Evolutionary conservation across 2,329 filamentous ascomycete species (phyloP).

Genomic region (Tothia fuscella): DNA sequence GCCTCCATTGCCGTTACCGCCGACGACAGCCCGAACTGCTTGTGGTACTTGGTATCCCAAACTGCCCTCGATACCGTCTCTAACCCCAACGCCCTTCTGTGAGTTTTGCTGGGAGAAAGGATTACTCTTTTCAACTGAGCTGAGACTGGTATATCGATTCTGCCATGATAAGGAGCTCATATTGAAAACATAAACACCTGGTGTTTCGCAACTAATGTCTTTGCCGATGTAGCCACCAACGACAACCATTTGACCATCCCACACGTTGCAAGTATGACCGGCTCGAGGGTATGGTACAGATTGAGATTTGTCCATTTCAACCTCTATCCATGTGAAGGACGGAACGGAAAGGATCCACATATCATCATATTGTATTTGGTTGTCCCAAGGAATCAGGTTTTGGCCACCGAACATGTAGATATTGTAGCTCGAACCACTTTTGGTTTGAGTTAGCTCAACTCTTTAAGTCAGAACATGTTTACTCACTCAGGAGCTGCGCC

Average conservation of each 20-base stretch:
- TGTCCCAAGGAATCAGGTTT: slow-evolving; percentile 51
- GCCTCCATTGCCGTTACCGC: slow-evolving; percentile 52
- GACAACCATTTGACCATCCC: slow-evolving; percentile 70
- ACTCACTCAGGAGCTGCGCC: slow-evolving; percentile 53
- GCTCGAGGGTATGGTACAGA: slow-evolving; percentile 45
- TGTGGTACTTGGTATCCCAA: slow-evolving; percentile 60
- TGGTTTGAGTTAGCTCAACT: slow-evolving; percentile 7
- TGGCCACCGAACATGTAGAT: slow-evolving; percentile 71
- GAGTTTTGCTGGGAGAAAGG: slow-evolving; percentile 40
- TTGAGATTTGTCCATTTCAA: slow-evolving; percentile 36
- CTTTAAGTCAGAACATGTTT: background rate
- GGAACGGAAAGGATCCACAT: slow-evolving; percentile 73
- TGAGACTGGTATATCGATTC: slow-evolving; percentile 53
- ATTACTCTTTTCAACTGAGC: slow-evolving; percentile 33
- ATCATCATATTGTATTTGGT: slow-evolving; percentile 53
- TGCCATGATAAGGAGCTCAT: slow-evolving; percentile 58
- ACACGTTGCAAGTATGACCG: slow-evolving; percentile 66
- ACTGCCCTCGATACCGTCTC: slow-evolving; percentile 45
- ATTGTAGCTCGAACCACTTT: slow-evolving; percentile 57
- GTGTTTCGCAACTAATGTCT: slow-evolving; percentile 51
- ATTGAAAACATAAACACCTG: slow-evolving; percentile 67
- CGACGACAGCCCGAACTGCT: slow-evolving; percentile 52
- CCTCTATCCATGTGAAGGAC: slow-evolving; percentile 67
- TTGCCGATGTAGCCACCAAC: slow-evolving; percentile 58
- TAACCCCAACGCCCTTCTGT: slow-evolving; percentile 37